Base-by-base conservation (phyloP, 495 filamentous ascomycete species). In the Bathelium albidoporum region DNA sequence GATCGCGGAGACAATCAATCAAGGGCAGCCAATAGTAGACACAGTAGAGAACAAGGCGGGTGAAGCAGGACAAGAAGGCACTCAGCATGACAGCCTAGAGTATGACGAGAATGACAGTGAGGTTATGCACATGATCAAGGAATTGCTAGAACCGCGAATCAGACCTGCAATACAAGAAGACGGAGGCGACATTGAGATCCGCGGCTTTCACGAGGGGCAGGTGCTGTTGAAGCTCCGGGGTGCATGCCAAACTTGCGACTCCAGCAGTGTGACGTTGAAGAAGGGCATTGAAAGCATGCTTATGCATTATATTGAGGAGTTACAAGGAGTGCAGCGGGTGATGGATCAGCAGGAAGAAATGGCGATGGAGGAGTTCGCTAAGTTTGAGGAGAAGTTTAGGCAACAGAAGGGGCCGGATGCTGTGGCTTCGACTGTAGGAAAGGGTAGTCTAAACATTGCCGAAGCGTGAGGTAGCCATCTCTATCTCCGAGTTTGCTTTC, bases 211-310 rank as follows among this genome's bases (percentile, higher is more conserved):
- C 69, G 81, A 94, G 65, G 94, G 94, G 0, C 81, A 87, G 60
- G 94, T 98, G 18, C 68, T 85, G 71, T 72, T 98, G 65, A 98
- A 96, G 78, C 74, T 98, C 64, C 81, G 91, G 14, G 94, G 94
- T 41, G 94, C 94, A 41, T 98, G 94, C 73, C 81, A 92, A 59
- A 97, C 93, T 26, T 97, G 94, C 74, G 94, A 97, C 70, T 93
- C 88, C 43, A 96, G 91, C 73, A 96, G 92, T 0, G 90, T 96
- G 29, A 97, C 94, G 29, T 73, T 98, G 67, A 91, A 90, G 78
- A 97, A 94, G 73, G 94, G 94, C 11, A 98, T 98, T 72, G 95
- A 98, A 79, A 89, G 87, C 52, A 96, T 97, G 92, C 75, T 97
- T 70, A 96, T 95, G 92, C 85, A 87, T 69, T 88, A 88, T 68